phyloP scores from a whole-genome alignment of 2,329 filamentous ascomycete genomes.

The Ceratocystis harringtonii region DNA sequence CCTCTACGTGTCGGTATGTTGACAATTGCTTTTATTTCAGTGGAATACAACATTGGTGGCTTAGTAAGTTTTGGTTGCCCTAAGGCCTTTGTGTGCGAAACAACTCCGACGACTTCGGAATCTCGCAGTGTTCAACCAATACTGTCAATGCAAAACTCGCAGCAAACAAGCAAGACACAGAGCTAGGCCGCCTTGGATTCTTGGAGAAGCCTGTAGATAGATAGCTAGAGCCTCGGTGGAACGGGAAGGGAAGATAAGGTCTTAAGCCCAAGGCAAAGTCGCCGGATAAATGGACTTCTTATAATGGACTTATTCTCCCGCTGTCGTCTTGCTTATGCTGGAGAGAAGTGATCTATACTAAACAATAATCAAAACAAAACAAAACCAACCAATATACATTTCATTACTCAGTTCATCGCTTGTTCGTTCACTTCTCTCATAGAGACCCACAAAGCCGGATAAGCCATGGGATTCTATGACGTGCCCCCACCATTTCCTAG shows the following conservation, averaged over 20 bases:
- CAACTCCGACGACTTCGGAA: background rate
- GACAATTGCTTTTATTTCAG: too few relatives aligned
- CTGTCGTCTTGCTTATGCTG: too few relatives aligned
- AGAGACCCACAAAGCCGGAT: background rate
- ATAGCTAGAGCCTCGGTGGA: background rate
- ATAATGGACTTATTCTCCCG: background rate
- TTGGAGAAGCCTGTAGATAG: background rate
- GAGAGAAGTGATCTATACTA: background rate
- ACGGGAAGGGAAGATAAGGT: background rate
- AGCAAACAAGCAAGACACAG: background rate
- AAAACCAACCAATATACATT: background rate
- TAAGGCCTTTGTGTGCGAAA: background rate
- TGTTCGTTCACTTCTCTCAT: background rate
- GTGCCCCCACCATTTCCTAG: background rate
- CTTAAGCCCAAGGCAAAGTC: background rate
- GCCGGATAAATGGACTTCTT: background rate
- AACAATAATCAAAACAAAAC: background rate
- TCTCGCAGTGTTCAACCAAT: background rate
- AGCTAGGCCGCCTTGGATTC: background rate
- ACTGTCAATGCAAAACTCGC: background rate
- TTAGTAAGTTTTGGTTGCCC: background rate
- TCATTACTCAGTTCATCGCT: background rate
- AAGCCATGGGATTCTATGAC: background rate
- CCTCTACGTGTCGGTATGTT: too few relatives aligned
- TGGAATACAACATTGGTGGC: too few relatives aligned